Evolutionary conservation across 2,329 filamentous ascomycete genomes (phyloP), one percentile per base, ranked within the genome.

Genomic region (Colletotrichum sp.): DNA sequence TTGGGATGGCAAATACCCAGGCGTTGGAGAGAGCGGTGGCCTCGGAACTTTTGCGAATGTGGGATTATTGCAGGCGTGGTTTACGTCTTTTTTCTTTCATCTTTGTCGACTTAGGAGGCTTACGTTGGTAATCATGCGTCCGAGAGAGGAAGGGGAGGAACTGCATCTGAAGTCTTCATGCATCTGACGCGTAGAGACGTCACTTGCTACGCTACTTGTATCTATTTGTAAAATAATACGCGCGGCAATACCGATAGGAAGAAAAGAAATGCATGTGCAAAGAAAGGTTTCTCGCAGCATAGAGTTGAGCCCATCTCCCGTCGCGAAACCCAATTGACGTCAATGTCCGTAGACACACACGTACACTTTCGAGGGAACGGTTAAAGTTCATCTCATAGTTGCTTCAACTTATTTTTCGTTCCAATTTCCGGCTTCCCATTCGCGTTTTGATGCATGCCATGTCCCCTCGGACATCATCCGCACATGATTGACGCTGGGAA

Each of bases 1-100:
- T 74, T 67, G 74, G 72, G 72, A 60, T 43, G 71, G 74, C 59
- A 63, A 76, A 76, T 75, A 76, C 74, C 74, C 71, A 74, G 74
- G 74, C 72, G 74, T 76, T 76, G 72, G 61, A 39, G 70, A 65
- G 18, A 65, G 66, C 21, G 70, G 66, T 24, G 28, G 65, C 52
- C 48, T 34, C 43, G 26, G 59, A 36, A 63, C 16, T 24, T 66
- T 65, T 71, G 43, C 64, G n/a, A 70, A 26, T 32, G 55, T 71
- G 67, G 69, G 15, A 63, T 67, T 55, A 67, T 24, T 24, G 61
- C 52, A 71, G 32, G 60, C 55, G 55, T 26, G 24, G 26, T 59
- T 59, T 59, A 30, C 26, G 13, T 59, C 24, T 30, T 28, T 59
- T 65, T 65, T 65, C 16, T 64, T 59, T 28, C 16, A 3, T 59